These are phyloP conservation scores for Madurella mycetomatis DNA, from an alignment of 2,329 filamentous ascomycete species.

Conservation along the genomic window DNA sequence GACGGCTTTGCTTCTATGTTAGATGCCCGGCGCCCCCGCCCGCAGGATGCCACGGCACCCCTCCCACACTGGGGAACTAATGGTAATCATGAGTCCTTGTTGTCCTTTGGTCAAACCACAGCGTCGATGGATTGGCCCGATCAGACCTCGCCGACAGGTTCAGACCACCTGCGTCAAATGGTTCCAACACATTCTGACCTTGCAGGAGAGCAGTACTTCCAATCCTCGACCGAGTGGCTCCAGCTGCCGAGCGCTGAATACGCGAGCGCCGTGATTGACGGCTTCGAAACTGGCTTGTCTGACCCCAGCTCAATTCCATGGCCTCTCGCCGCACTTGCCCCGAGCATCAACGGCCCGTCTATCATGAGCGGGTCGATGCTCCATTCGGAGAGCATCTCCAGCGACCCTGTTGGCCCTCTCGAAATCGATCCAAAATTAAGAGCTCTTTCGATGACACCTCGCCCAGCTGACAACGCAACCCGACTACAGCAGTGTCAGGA, in stretches of 20 bases:
- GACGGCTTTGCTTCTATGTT: neutral
- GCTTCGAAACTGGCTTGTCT: neutral
- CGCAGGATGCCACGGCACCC: neutral
- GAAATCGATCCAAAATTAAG: neutral
- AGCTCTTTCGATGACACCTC: neutral
- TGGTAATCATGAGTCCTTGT: neutral
- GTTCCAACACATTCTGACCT: neutral
- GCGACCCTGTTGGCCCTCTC: neutral
- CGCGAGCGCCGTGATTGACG: neutral
- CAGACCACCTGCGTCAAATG: neutral
- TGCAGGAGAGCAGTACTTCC: neutral
- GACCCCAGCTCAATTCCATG: neutral
- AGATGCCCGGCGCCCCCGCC: neutral
- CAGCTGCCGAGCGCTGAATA: neutral
- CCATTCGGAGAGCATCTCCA: neutral
- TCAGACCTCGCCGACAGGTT: neutral
- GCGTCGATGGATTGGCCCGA: neutral
- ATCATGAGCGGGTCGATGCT: neutral
- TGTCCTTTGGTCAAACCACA: neutral
- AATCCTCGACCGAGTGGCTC: neutral
- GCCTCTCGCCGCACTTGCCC: neutral
- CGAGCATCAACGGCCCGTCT: neutral
- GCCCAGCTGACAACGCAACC: neutral
- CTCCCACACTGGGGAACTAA: neutral
- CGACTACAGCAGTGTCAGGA: neutral